These are phyloP conservation scores for Pezicula rhizophila DNA, from an alignment of 2,329 filamentous ascomycete species.

Conservation along the genomic window DNA sequence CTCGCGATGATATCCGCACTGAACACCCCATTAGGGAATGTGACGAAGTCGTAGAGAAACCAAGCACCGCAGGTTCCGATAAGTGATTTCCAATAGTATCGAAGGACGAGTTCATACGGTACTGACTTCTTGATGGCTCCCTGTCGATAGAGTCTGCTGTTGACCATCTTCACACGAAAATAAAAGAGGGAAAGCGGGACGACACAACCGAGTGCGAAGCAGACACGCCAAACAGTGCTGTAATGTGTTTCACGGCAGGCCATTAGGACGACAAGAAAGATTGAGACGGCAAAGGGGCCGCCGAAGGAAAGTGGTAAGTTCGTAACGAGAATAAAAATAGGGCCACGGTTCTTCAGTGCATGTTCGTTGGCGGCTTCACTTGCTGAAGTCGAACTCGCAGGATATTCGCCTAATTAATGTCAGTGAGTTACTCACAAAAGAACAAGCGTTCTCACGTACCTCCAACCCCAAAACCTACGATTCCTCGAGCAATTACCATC, in stretches of 20 bases:
- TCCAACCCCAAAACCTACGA: constrained; percentile 40
- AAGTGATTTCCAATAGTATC: constrained; percentile 49
- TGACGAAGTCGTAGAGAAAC: constrained; percentile 45
- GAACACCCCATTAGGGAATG: constrained; percentile 39
- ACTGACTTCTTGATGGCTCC: constrained; percentile 47
- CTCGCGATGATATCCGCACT: constrained; percentile 36
- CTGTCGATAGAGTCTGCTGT: constrained; percentile 43
- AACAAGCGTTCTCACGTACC: constrained; percentile 21
- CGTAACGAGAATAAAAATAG: constrained; percentile 41
- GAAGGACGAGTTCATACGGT: constrained; percentile 42
- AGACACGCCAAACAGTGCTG: constrained; percentile 41
- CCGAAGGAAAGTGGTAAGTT: constrained; percentile 36
- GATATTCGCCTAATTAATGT: constrained; percentile 35
- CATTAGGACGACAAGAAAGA: constrained; percentile 40
- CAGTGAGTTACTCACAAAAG: background rate
- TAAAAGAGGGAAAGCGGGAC: constrained; percentile 49
- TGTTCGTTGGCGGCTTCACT: constrained; percentile 43
- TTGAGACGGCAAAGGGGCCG: constrained; percentile 35
- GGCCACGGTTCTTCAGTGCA: constrained; percentile 31
- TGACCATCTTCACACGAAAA: constrained; percentile 48
- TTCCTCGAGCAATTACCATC: constrained; percentile 41
- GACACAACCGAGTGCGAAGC: constrained; percentile 41
- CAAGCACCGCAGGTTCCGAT: constrained; percentile 45
- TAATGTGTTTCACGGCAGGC: constrained; percentile 29
- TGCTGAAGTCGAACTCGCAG: constrained; percentile 38